Conservation (phyloP, 1,284 basidiomycete species). For the Malassezia vespertilionis region DNA sequence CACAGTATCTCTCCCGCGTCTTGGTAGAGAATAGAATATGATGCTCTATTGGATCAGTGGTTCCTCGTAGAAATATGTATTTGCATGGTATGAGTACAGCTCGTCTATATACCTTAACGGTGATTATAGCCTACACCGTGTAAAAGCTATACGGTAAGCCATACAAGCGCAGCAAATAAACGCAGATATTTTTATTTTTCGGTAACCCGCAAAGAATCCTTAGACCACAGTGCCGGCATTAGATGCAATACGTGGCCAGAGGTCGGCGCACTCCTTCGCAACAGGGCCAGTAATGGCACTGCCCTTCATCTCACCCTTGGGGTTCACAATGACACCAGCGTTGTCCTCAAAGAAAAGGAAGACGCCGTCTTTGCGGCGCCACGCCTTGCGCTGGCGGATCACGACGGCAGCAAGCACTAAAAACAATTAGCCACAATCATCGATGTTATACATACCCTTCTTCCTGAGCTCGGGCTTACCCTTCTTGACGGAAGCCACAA, state of each 20-base stretch:
- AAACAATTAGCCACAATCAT: slow-evolving; percentile 6
- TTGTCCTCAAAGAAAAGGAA: slow-evolving; percentile 91
- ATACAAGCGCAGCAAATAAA: slow-evolving; percentile 5
- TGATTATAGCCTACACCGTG: neutral
- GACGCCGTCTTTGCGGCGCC: slow-evolving; percentile 93
- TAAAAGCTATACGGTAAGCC: neutral
- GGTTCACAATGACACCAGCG: slow-evolving; percentile 56
- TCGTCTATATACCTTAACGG: neutral
- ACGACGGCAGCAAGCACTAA: slow-evolving; percentile 93
- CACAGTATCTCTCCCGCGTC: slow-evolving; percentile 16
- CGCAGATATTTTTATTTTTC: slow-evolving; percentile 5
- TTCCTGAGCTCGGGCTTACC: slow-evolving; percentile 99
- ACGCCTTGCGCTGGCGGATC: slow-evolving; percentile 94
- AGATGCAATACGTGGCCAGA: slow-evolving; percentile 95
- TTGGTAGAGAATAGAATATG: neutral
- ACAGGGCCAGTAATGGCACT: slow-evolving; percentile 85
- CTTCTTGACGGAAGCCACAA: slow-evolving; percentile 98
- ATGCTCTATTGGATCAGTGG: neutral
- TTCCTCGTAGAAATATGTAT: slow-evolving; percentile 10
- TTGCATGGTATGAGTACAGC: slow-evolving; percentile 19
- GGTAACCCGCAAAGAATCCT: slow-evolving; percentile 17
- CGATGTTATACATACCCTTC: slow-evolving; percentile 65
- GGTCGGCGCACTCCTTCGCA: slow-evolving; percentile 93
- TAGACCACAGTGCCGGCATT: slow-evolving; percentile 95
- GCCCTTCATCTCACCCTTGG: slow-evolving; percentile 99